Evolutionary conservation across 805 yeast genomes (phyloP), one percentile per base, ranked within the genome.

Genomic region (Lipomyces mesembrius): DNA sequence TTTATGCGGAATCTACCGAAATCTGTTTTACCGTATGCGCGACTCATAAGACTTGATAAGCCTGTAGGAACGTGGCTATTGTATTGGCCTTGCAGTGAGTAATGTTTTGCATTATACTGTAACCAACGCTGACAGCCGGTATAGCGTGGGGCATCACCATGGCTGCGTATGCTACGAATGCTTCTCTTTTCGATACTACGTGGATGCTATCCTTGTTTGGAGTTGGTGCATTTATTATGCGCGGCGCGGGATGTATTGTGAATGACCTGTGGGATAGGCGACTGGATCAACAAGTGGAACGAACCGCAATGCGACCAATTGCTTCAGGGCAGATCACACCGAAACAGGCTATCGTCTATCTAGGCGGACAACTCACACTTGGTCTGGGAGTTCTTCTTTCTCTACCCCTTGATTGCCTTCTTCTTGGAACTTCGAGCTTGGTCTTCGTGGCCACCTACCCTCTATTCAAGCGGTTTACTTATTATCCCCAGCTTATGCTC

Each of bases 231-330:
- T 74, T 93, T 52, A 83, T 94, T 20, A 95, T 96, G 97, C 85
- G 99, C 77, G 97, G 98, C 34, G 98, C 97, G 1, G 99, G 99
- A 0, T 95, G 99, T 77, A 93, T 97, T 0, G 88, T 95, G 63
- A 95, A 95, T 76, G 99, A 95, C 78, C 81, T 94, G 57, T 81
- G 88, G 76, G 99, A 95, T 76, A 81, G 92, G 62, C 83, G 94
- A 67, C 81, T 93, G 59, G 99, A 95, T 75, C 83, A 84, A 70
- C 85, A 92, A 77, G 99, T 95, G 2, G 89, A 89, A 8, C 84
- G 99, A 71, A 94, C 98, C 2, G 85, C 88, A 60, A 91, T 88
- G 74, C 82, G 99, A 74, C 99, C 99, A n/a, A 83, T 95, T 59
- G 93, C 99, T 0, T 86, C 96, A 46, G 94, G 96, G 0, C 82